Evolutionary conservation across 306 rosid species (phyloP), one percentile per base, ranked within the genome.

Genomic region (Bauhinia variegata): DNA sequence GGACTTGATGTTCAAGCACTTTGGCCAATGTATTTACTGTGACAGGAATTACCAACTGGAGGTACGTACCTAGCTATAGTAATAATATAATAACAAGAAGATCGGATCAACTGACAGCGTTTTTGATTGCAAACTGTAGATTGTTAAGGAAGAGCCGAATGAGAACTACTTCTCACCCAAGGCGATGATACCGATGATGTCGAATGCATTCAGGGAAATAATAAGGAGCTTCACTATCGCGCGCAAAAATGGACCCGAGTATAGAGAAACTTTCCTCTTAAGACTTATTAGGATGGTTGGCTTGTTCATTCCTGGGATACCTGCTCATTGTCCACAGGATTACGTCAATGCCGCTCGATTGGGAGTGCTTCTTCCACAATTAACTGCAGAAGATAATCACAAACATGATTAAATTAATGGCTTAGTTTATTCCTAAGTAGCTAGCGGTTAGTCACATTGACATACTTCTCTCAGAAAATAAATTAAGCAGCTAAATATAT

Each of bases 281-380:
- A 82, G 78, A 61, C 5, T 43, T 19, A 17, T 82, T 39, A 87
- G 96, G 71, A 0, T 91, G 30, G 1, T 71, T 7, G 96, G 96
- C 36, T 28, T 88, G 39, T 11, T 82, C 0, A 36, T 85, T 47
- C 96, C 91, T 4, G 96, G 95, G 0, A 3, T 86, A 19, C 39
- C 85, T 39, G 88, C 90, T 13, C 95, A 91, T 15, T 60, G 70
- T 76, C 84, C 91, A 7, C 93, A 85, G 19, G 96, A 91, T 66
- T 88, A 91, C 68, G 85, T 88, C 3, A 91, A 88, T 58, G 57
- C 86, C 30, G 87, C 92, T 34, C 75, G 88, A 9, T 44, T 87
- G 32, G 95, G 84, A 33, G 53, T 86, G 43, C 58, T 80, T 67
- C 75, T 48, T 38, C 52, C 18, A 47, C 3, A 39, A 38, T 23